Conservation (phyloP, 2,329 filamentous ascomycete species). For the Drechslerella dactyloides region DNA sequence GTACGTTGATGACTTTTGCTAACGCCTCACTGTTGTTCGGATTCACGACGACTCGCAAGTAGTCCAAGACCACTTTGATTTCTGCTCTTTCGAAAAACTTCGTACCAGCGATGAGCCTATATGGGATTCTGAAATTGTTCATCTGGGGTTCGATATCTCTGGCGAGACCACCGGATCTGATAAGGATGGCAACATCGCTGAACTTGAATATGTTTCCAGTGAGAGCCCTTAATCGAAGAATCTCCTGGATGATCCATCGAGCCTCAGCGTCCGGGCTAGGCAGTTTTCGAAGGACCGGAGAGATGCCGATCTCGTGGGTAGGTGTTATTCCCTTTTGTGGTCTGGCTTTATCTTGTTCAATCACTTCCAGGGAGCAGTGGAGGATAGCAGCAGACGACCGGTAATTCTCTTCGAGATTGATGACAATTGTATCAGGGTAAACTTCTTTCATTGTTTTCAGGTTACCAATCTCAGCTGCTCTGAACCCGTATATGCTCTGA, state of each 20-base stretch:
- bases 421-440: conserved; percentile 78
- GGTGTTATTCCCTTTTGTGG: conserved; percentile 81
- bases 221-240: conserved; percentile 72
- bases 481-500: conserved; percentile 96
- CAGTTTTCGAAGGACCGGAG: conserved; percentile 79
- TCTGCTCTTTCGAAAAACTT: conserved; percentile 92
- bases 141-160: conserved; percentile 83
- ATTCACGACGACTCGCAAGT: conserved; percentile 82
- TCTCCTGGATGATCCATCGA: conserved; percentile 85
- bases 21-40: conserved; percentile 87
- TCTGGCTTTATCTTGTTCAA: conserved; percentile 83
- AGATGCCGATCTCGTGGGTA: conserved; percentile 78
- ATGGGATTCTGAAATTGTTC: conserved; percentile 80
- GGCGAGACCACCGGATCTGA: conserved; percentile 83
- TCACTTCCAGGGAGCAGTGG: conserved; percentile 78
- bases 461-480: conserved; percentile 90
- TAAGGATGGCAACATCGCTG: conserved; percentile 81
- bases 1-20: conserved; percentile 81
- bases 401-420: conserved; percentile 92
- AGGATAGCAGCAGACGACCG: conserved; percentile 87
- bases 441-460: conserved; percentile 76
- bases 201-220: conserved; percentile 75
- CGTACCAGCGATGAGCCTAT: conserved; percentile 88
- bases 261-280: conserved; percentile 75
- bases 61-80: conserved; percentile 85